Conservation (phyloP, 2,329 filamentous ascomycete genomes). For the Alternaria consortialis region DNA sequence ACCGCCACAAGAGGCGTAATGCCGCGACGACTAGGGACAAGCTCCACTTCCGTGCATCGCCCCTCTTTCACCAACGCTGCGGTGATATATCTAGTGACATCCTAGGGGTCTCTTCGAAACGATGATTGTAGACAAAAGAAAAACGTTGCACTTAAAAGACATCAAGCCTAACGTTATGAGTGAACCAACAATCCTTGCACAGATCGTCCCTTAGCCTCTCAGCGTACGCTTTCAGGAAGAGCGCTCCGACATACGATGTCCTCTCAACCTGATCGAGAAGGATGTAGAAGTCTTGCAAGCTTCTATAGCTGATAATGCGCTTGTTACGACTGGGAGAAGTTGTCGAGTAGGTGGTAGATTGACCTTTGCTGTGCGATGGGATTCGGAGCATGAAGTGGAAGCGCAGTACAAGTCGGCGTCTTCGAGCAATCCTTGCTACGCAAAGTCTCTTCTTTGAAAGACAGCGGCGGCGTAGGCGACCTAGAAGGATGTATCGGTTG, state of each 20-base stretch:
- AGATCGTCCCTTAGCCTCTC: slow-evolving; percentile 32
- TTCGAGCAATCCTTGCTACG: not conserved
- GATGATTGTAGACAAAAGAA: not conserved
- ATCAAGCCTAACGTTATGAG: slow-evolving; percentile 23
- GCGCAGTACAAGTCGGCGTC: not conserved
- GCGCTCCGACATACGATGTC: slow-evolving; percentile 25
- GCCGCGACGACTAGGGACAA: not conserved
- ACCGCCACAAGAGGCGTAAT: slow-evolving; percentile 21
- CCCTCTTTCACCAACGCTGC: not conserved
- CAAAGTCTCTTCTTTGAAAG: not conserved
- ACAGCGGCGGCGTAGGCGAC: not conserved
- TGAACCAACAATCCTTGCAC: slow-evolving; percentile 38
- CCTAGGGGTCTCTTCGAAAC: not conserved
- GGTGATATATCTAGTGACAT: not conserved
- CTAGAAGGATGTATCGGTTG: not conserved
- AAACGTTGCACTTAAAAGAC: not conserved
- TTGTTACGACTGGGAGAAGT: not conserved
- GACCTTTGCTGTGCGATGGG: not conserved
- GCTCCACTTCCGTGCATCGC: not conserved
- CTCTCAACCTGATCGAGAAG: slow-evolving; percentile 39
- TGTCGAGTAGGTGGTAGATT: not conserved
- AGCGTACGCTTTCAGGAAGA: slow-evolving; percentile 17
- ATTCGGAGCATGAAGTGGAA: not conserved
- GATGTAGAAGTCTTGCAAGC: slow-evolving; percentile 37
- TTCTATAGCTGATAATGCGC: slow-evolving; percentile 28